Base-by-base conservation (phyloP, 345 rosid species). In the Garcia nutans region DNA sequence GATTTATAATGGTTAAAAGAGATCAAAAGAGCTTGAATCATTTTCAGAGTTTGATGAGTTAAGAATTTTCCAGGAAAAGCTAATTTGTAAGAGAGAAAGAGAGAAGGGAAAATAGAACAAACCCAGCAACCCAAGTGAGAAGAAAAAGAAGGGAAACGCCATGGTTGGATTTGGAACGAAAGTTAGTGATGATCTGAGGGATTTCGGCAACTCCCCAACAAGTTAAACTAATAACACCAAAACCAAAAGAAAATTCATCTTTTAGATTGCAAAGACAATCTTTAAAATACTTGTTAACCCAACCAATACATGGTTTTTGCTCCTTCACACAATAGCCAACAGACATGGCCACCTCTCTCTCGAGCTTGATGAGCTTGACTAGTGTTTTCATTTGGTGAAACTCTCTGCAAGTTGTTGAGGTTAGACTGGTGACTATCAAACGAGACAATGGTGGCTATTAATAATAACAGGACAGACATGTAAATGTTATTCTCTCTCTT, bases 101-200 rank as follows among this genome's bases (percentile, higher is more conserved):
- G 3, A 47, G 55, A 33, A 7, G 12, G 23, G 58, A 57, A 65
- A 47, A 9, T 47, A 47, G 50, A 71, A 78, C 89, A 54, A 70
- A 94, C 97, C 99, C 99, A 11, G 93, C 94, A 72, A 96, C 87
- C 98, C 99, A 96, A 79, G 99, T 91, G 73, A 93, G 91, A 77
- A 95, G 98, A 79, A 95, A 95, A 31, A 85, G 71, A 10, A 93
- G 94, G 47, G 98, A 95, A 73, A 95, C 98, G 16, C 98, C 99
- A 68, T 95, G 97, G 90, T 91, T 90, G 55, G 98, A 95, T 80
- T 95, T 95, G 71, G 97, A 78, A 71, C 80, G 89, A 83, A 93
- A 95, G 85, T 95, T 95, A 80, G 96, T 95, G 80, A 95, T 78
- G 87, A 95, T 90, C 78, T 95, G 99, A 47, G 98, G 99, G 78